Percentiles rank a stretch among this genome's conserved stretches.
Evolutionary conservation across 2,329 filamentous ascomycete genomes (phyloP).

Genomic region (Colletotrichum sp.): DNA sequence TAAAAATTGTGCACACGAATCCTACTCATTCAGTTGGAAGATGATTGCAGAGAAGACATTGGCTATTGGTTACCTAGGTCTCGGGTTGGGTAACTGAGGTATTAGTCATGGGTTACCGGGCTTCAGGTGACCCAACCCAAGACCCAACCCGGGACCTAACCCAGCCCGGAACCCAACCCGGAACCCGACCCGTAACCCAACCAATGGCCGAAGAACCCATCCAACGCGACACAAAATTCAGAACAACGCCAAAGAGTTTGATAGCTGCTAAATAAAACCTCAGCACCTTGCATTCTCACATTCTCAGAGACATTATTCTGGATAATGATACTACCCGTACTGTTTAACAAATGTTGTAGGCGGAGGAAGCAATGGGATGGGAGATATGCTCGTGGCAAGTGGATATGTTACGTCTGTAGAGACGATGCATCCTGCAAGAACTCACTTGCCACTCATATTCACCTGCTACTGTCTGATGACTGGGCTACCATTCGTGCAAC

Average conservation of each 20-base stretch:
- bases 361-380: background rate
- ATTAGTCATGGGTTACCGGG: background rate
- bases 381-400: background rate
- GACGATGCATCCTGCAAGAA: accelerated
- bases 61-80: background rate
- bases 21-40: background rate
- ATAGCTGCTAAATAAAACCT: background rate
- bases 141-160: background rate
- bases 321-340: background rate
- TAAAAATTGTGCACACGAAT: background rate
- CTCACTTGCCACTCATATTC: background rate
- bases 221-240: background rate
- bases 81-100: background rate
- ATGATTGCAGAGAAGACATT: background rate
- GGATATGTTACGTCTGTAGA: background rate
- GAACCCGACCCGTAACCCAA: background rate
- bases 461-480: background rate
- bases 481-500: background rate
- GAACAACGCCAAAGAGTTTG: background rate
- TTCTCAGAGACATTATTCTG: background rate
- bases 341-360: background rate
- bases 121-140: background rate
- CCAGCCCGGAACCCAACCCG: background rate
- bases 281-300: background rate
- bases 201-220: background rate